These are phyloP conservation scores for Podospora tetraspora DNA, from an alignment of 495 filamentous ascomycete species.

Conservation along the genomic window DNA sequence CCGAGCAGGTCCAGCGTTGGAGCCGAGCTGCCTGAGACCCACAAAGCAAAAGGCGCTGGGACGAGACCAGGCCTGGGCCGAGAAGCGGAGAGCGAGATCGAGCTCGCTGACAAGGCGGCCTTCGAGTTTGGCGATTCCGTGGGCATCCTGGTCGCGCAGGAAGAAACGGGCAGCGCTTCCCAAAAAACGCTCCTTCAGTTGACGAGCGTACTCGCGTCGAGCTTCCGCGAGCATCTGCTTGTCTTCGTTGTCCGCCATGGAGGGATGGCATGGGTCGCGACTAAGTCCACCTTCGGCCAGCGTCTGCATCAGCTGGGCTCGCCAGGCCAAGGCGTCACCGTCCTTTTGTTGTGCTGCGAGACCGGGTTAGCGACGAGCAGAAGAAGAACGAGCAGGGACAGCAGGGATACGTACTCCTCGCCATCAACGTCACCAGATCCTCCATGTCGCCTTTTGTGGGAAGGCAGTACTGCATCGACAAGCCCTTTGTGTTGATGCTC, in stretches of 20 bases:
- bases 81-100: constrained; percentile 18
- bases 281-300: constrained; percentile 15
- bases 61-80: constrained; percentile 13
- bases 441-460: constrained; percentile 16
- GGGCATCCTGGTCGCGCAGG: constrained; percentile 18
- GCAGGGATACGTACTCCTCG: constrained; percentile 6
- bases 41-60: not conserved
- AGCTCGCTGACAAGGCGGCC: constrained; percentile 10
- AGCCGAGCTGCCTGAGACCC: not conserved
- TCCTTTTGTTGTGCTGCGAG: constrained; percentile 5
- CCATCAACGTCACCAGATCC: constrained; percentile 11
- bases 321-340: constrained; percentile 9
- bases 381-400: not conserved
- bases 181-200: constrained; percentile 20
- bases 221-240: constrained; percentile 14
- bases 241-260: not conserved
- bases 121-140: constrained; percentile 18
- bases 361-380: no score
- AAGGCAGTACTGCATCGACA: not conserved
- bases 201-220: constrained; percentile 14
- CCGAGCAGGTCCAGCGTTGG: no score
- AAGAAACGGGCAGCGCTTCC: constrained; percentile 14
- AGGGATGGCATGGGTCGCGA: not conserved
- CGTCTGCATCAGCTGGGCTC: constrained; percentile 15
- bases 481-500: not conserved